These are phyloP conservation scores for Plasmodium gonderi DNA, from an alignment of 169 alveolate species.

Conservation along the genomic window DNA sequence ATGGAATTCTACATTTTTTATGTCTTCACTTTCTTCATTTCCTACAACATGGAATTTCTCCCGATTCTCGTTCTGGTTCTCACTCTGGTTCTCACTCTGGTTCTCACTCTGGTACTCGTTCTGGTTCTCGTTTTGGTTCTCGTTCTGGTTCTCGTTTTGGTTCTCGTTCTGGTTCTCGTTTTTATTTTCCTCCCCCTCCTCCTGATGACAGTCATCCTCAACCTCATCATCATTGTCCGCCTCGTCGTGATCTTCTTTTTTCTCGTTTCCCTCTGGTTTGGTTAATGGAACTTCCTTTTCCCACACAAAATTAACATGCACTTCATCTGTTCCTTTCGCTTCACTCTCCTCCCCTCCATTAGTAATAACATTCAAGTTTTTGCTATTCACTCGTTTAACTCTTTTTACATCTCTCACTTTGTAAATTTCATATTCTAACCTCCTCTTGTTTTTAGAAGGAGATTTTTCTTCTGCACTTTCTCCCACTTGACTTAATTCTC, in stretches of 20 bases:
- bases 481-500: background rate
- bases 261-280: background rate
- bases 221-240: conserved; percentile 8
- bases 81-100: too few relatives aligned
- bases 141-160: too few relatives aligned
- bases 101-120: too few relatives aligned
- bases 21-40: conserved; percentile 19
- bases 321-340: background rate
- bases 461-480: background rate
- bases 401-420: background rate
- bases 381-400: background rate
- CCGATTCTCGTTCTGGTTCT: background rate
- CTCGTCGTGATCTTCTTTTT: background rate
- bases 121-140: too few relatives aligned
- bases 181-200: background rate
- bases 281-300: background rate
- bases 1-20: conserved; percentile 26
- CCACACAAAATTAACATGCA: too few relatives aligned
- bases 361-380: background rate
- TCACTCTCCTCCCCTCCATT: background rate
- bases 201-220: background rate
- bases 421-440: background rate
- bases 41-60: background rate
- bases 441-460: background rate
- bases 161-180: too few relatives aligned